Evolutionary conservation across 106 monocot genomes (phyloP).

Genomic region (Dioscorea dumetorum): DNA sequence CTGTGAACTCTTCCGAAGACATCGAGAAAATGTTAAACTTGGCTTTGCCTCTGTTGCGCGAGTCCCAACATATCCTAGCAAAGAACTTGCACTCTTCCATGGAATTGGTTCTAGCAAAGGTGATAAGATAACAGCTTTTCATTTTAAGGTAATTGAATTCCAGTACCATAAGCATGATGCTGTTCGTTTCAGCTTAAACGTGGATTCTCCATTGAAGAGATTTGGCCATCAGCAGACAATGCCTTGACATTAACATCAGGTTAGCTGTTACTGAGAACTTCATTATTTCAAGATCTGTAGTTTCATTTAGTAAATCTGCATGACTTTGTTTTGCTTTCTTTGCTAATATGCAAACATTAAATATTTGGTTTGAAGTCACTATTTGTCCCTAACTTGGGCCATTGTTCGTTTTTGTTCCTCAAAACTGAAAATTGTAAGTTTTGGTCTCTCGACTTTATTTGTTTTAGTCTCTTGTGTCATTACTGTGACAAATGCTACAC

Average conservation of each 20-base stretch:
- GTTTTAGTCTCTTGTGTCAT: too few relatives aligned
- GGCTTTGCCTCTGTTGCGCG: slow-evolving; percentile 43
- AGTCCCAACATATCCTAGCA: slow-evolving; percentile 37
- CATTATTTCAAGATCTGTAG: too few relatives aligned
- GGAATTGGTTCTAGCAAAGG: slow-evolving; percentile 40
- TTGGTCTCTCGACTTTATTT: too few relatives aligned
- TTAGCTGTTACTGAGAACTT: slow-evolving; percentile 10
- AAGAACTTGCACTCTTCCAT: slow-evolving; percentile 39
- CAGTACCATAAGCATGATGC: slow-evolving; percentile 19
- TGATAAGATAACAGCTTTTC: slow-evolving; percentile 7
- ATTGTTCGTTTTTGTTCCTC: background rate
- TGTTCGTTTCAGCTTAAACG: slow-evolving; percentile 53
- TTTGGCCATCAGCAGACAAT: slow-evolving; percentile 40
- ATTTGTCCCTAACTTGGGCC: background rate
- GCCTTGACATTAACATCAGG: slow-evolving; percentile 20
- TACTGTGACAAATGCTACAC: too few relatives aligned
- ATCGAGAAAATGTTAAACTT: slow-evolving; percentile 40
- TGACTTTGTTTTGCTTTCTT: background rate
- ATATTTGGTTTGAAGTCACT: background rate
- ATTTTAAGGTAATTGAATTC: background rate
- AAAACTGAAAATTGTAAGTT: background rate
- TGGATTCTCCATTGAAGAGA: slow-evolving; percentile 35
- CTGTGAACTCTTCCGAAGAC: slow-evolving; percentile 38
- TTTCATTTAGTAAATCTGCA: background rate
- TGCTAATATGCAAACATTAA: background rate